Evolutionary conservation across 2,329 filamentous ascomycete genomes (phyloP).

Genomic region (Colletotrichum sp.): DNA sequence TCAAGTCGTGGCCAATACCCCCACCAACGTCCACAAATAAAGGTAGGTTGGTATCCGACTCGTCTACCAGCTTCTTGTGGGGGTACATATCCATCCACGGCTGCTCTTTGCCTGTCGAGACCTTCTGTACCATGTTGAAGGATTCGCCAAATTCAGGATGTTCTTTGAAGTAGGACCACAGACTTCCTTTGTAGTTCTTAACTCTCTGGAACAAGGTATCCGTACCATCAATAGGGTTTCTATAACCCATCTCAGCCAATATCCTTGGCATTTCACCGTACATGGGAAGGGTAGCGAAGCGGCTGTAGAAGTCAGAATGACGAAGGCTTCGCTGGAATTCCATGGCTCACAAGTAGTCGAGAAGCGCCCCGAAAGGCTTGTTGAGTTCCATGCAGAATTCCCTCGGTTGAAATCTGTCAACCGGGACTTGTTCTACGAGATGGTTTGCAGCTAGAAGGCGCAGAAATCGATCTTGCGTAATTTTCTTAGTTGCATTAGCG

Average conservation of each 20-base stretch:
- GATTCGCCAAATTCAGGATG: background rate
- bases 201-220: background rate
- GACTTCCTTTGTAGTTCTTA: background rate
- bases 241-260: background rate
- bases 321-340: accelerated
- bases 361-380: background rate
- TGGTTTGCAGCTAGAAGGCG: background rate
- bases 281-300: background rate
- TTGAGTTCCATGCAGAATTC: background rate
- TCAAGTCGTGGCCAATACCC: background rate
- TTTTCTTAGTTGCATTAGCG: background rate
- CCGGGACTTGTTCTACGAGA: background rate
- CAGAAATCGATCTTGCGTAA: background rate
- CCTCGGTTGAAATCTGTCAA: background rate
- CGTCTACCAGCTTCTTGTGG: background rate
- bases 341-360: background rate
- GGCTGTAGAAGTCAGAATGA: background rate
- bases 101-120: background rate
- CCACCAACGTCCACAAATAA: conserved; percentile 7
- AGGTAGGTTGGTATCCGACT: background rate
- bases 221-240: background rate
- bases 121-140: background rate
- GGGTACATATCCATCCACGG: conserved; percentile 1
- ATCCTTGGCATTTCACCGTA: background rate
- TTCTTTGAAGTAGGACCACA: background rate